phyloP scores from a whole-genome alignment of 2,329 filamentous ascomycete species.

The Paramyrothecium sp. region DNA sequence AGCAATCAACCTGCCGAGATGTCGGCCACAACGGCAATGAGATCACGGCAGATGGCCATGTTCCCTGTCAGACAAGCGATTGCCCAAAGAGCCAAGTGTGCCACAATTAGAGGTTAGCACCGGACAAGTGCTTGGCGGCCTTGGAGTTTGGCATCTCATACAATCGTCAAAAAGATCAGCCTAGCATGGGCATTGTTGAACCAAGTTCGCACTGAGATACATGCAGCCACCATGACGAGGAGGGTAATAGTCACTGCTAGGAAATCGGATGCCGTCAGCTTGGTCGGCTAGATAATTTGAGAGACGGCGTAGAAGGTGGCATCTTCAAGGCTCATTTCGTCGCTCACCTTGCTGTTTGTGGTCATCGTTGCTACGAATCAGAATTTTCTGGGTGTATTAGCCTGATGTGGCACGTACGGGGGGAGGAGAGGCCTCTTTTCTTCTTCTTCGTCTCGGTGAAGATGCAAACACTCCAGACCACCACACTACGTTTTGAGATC shows the following conservation, averaged over 20 bases:
- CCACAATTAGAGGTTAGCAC: too few relatives aligned
- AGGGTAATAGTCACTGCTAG: not conserved
- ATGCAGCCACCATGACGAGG: not conserved
- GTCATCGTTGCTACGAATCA: not conserved
- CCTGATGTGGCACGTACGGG: not conserved
- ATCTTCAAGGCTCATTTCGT: not conserved
- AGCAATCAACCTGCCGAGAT: not conserved
- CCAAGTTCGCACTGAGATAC: not conserved
- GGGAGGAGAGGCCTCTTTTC: too few relatives aligned
- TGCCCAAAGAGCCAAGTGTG: too few relatives aligned
- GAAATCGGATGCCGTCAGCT: not conserved
- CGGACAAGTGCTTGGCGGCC: too few relatives aligned
- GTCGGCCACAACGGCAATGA: not conserved
- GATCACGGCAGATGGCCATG: not conserved
- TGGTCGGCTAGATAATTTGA: not conserved
- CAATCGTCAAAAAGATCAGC: not conserved
- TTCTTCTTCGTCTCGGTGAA: too few relatives aligned
- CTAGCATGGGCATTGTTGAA: not conserved
- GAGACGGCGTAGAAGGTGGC: not conserved
- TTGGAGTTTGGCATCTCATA: too few relatives aligned
- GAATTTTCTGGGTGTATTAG: not conserved
- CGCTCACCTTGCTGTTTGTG: not conserved
- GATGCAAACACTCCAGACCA: too few relatives aligned
- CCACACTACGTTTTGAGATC: too few relatives aligned
- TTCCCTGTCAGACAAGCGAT: not conserved